Evolutionary conservation across 257 asterid genomes (phyloP).

Genomic region (Nicotiana tabacum): DNA sequence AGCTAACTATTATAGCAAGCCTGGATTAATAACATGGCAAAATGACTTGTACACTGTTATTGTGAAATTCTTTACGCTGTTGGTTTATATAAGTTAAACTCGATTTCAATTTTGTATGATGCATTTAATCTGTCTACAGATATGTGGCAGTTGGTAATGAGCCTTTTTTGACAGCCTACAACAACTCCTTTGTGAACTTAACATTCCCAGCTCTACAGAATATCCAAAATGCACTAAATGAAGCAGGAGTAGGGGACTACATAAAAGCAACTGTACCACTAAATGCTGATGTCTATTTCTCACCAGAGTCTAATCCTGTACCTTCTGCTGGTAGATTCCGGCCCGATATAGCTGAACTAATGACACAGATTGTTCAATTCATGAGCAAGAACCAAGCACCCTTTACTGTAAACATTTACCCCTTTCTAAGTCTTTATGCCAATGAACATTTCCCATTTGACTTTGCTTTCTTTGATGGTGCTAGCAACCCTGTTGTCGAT

Average conservation of each 20-base stretch:
- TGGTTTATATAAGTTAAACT: too few relatives aligned
- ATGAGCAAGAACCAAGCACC: conserved; percentile 37
- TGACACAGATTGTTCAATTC: conserved; percentile 41
- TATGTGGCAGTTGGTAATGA: conserved; percentile 48
- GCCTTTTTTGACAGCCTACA: conserved; percentile 37
- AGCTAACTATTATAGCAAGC: too few relatives aligned
- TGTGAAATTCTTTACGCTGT: too few relatives aligned
- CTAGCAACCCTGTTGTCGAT: conserved; percentile 25
- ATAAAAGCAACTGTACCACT: conserved; percentile 42
- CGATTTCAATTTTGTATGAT: too few relatives aligned
- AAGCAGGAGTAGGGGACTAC: conserved; percentile 23
- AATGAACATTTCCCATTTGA: conserved; percentile 35
- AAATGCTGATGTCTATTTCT: conserved; percentile 39
- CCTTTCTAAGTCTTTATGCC: conserved; percentile 39
- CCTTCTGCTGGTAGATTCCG: conserved; percentile 45
- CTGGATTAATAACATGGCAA: too few relatives aligned
- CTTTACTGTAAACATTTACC: conserved; percentile 38
- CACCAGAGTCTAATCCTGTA: conserved; percentile 26
- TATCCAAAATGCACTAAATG: conserved; percentile 44
- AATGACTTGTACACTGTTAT: too few relatives aligned
- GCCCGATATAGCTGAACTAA: conserved; percentile 23
- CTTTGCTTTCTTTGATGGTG: conserved; percentile 46
- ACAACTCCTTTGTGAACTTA: conserved; percentile 31
- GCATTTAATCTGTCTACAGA: conserved; percentile 4
- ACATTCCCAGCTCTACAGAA: conserved; percentile 42